Percentiles rank a stretch among this genome's conserved stretches.
phyloP scores from a whole-genome alignment of 2,329 filamentous ascomycete species.

The Clarireedia monteithiana region DNA sequence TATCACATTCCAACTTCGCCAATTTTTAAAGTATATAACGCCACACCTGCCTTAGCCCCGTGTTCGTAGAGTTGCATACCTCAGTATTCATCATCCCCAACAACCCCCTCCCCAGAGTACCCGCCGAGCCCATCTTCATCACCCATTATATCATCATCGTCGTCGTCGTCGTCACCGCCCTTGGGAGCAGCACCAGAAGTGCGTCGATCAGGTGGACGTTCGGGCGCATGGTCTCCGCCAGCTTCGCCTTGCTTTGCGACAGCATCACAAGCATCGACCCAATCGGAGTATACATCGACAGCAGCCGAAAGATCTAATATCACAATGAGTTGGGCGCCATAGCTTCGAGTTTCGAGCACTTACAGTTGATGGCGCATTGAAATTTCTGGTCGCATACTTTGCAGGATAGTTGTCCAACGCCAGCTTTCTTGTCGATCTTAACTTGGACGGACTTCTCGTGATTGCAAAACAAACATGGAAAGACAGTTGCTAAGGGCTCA shows the following conservation, averaged over 20 bases:
- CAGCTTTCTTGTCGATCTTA: slow-evolving; percentile 88
- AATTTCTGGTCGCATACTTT: slow-evolving; percentile 92
- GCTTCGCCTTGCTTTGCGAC: slow-evolving; percentile 54
- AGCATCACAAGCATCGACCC: slow-evolving; percentile 88
- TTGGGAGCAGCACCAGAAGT: slow-evolving; percentile 18
- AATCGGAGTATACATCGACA: slow-evolving; percentile 95
- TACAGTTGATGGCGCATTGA: slow-evolving; percentile 91
- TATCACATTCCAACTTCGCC: not conserved
- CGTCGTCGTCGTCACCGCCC: slow-evolving; percentile 28
- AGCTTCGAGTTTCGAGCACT: not conserved
- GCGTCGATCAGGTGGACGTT: slow-evolving; percentile 15
- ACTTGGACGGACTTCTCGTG: slow-evolving; percentile 89
- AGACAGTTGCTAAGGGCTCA: slow-evolving; percentile 71
- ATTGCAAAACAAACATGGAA: slow-evolving; percentile 97
- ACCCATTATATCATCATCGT: slow-evolving; percentile 25
- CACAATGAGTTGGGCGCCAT: slow-evolving; percentile 11
- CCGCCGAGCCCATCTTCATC: slow-evolving; percentile 42
- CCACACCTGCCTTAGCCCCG: too few species aligned
- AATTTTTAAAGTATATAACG: too few species aligned
- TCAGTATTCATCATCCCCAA: slow-evolving; percentile 48
- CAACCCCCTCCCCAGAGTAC: slow-evolving; percentile 47
- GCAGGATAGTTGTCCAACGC: slow-evolving; percentile 78
- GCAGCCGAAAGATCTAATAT: slow-evolving; percentile 71
- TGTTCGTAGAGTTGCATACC: not conserved
- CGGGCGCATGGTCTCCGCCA: slow-evolving; percentile 22